These are phyloP conservation scores for Moesziomyces sp. DNA, from an alignment of 1,284 basidiomycete species.

Conservation along the genomic window DNA sequence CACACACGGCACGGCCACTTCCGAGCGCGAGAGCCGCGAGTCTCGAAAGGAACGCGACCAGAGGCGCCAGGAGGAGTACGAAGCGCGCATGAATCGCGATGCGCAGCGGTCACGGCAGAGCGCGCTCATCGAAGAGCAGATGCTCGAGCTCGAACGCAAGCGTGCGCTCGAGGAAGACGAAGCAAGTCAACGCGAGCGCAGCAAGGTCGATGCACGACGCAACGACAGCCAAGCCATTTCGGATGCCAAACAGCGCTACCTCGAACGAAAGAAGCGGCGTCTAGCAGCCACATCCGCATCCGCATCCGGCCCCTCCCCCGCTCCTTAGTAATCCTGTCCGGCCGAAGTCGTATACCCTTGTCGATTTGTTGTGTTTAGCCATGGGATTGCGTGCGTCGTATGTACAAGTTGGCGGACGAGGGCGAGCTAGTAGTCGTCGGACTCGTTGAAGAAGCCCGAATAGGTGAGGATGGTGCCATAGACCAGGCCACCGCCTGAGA, in stretches of 20 bases:
- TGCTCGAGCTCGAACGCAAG: slow-evolving; percentile 52
- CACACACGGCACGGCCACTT: background rate
- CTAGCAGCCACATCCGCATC: slow-evolving; percentile 9
- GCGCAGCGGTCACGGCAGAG: slow-evolving; percentile 46
- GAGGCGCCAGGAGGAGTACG: slow-evolving; percentile 39
- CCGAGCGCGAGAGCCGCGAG: slow-evolving; percentile 13
- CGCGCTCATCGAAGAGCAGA: slow-evolving; percentile 54
- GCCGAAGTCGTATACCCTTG: slow-evolving; percentile 10
- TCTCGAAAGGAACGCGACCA: slow-evolving; percentile 26
- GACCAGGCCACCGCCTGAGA: slow-evolving; percentile 90
- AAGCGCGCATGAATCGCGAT: slow-evolving; percentile 44
- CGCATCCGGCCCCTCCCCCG: background rate
- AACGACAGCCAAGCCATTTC: slow-evolving; percentile 44
- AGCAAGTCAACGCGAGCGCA: slow-evolving; percentile 17
- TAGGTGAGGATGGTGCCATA: slow-evolving; percentile 79
- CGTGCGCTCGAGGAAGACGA: slow-evolving; percentile 34
- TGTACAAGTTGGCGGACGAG: slow-evolving; percentile 21
- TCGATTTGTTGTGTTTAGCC: slow-evolving; percentile 7
- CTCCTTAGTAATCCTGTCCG: background rate
- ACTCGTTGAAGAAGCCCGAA: slow-evolving; percentile 62
- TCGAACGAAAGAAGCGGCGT: slow-evolving; percentile 65
- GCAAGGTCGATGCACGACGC: slow-evolving; percentile 35
- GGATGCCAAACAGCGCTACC: slow-evolving; percentile 62
- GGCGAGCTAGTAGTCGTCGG: slow-evolving; percentile 47
- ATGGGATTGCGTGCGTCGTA: slow-evolving; percentile 7